Percentiles rank a stretch among this genome's conserved stretches.
These are phyloP conservation scores for Tritrichomonas foetus DNA, from an alignment of 208 protist species.

Conservation along the genomic window DNA sequence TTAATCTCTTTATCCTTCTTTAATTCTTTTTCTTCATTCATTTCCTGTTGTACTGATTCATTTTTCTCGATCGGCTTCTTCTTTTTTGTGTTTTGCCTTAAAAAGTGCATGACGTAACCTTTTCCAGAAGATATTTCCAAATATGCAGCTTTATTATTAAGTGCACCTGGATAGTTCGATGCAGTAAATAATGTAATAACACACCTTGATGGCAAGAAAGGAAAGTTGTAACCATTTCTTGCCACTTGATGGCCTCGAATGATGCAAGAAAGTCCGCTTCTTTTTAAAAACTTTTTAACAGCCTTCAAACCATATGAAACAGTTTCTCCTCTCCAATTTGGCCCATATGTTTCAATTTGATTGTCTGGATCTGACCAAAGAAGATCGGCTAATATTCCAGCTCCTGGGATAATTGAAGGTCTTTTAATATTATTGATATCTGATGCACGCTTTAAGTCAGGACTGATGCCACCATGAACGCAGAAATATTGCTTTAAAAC, in stretches of 20 bases:
- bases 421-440: not conserved
- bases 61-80: too few species aligned
- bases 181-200: not conserved
- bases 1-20: too few species aligned
- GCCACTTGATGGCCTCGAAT: not conserved
- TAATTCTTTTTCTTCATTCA: too few species aligned
- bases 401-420: not conserved
- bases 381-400: not conserved
- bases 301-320: too few species aligned
- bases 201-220: not conserved
- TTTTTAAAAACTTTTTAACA: too few species aligned
- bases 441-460: not conserved
- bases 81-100: too few species aligned
- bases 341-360: not conserved
- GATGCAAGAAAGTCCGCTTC: not conserved
- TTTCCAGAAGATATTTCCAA: too few species aligned
- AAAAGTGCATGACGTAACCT: too few species aligned
- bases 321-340: not conserved
- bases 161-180: not conserved
- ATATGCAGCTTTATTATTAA: too few species aligned
- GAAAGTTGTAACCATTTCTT: not conserved
- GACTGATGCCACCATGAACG: slow-evolving; percentile 28
- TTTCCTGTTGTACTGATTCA: too few species aligned
- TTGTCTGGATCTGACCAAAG: slow-evolving; percentile 35
- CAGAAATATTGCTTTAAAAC: not conserved